Percentiles rank a stretch among this genome's conserved stretches.
Evolutionary conservation across 1,284 basidiomycete species (phyloP).

Genomic region (Malassezia sympodialis): DNA sequence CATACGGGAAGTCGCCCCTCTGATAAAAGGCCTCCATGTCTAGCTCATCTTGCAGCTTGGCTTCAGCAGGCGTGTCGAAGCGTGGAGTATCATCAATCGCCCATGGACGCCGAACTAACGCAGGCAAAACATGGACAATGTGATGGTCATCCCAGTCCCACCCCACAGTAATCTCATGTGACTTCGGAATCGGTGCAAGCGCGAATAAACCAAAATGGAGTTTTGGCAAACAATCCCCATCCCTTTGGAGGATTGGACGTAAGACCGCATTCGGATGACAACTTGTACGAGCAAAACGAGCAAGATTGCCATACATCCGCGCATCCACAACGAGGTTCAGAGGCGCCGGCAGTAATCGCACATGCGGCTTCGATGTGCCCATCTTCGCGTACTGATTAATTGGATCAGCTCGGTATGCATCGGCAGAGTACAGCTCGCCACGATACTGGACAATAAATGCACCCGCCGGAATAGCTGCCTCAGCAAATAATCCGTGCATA

Average conservation of each 20-base stretch:
- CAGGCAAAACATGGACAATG: conserved; percentile 69
- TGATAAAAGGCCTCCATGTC: conserved; percentile 27
- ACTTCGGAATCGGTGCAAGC: conserved; percentile 61
- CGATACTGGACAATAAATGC: conserved; percentile 47
- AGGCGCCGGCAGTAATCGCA: conserved; percentile 69
- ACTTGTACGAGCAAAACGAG: conserved; percentile 67
- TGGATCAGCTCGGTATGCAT: conserved; percentile 49
- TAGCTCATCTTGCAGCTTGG: conserved; percentile 20
- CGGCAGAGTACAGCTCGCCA: conserved; percentile 47
- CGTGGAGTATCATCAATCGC: conserved; percentile 19
- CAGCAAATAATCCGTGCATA: conserved; percentile 50
- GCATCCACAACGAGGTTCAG: conserved; percentile 73
- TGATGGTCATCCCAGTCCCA: conserved; percentile 97
- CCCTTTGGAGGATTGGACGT: conserved; percentile 57
- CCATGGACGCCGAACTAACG: conserved; percentile 55
- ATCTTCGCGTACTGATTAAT: conserved; percentile 54
- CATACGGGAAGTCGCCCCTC: conserved; percentile 42
- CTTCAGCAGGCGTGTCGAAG: conserved; percentile 12
- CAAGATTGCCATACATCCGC: conserved; percentile 64
- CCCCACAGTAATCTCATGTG: conserved; percentile 78
- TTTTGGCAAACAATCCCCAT: conserved; percentile 49
- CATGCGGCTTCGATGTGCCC: conserved; percentile 57
- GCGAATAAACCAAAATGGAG: conserved; percentile 77
- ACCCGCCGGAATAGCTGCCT: conserved; percentile 46
- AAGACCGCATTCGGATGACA: conserved; percentile 83